These are phyloP conservation scores for Urtica urens DNA, from an alignment of 306 rosid genomes.

Conservation along the genomic window DNA sequence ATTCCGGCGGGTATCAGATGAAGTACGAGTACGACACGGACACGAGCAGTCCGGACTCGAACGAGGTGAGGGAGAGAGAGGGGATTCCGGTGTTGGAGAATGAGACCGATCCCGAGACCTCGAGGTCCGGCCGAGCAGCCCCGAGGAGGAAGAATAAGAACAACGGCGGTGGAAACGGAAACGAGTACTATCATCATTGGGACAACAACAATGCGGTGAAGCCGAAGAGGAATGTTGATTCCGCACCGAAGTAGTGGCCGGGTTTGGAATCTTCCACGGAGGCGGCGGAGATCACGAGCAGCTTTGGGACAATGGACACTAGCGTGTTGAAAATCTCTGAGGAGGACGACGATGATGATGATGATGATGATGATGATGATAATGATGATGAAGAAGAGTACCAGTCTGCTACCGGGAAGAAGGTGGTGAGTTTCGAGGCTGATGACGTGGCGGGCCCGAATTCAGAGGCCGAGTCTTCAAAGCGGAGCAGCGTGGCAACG, in stretches of 20 bases:
- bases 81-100: conserved; percentile 96
- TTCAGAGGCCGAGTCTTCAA: conserved; percentile 56
- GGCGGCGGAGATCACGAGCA: conserved; percentile 42
- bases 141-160: conserved; percentile 37
- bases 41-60: conserved; percentile 75
- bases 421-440: conserved; percentile 68
- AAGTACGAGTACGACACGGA: conserved; percentile 43
- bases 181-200: too few species aligned
- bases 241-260: conserved; percentile 28
- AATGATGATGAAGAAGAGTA: too few species aligned
- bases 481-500: conserved; percentile 57
- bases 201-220: conserved; percentile 18
- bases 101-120: conserved; percentile 54
- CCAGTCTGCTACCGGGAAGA: conserved; percentile 45
- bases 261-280: conserved; percentile 29
- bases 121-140: too few species aligned
- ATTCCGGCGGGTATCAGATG: conserved; percentile 36
- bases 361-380: too few species aligned
- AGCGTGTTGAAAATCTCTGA: conserved; percentile 30
- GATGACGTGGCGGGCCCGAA: conserved; percentile 36
- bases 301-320: conserved; percentile 30
- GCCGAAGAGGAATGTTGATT: conserved; percentile 17
- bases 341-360: conserved; percentile 30
- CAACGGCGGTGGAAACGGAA: too few species aligned
- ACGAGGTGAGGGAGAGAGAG: conserved; percentile 87